Evolutionary conservation across 2,329 filamentous ascomycete species (phyloP).

Genomic region (Penicillium sp.): DNA sequence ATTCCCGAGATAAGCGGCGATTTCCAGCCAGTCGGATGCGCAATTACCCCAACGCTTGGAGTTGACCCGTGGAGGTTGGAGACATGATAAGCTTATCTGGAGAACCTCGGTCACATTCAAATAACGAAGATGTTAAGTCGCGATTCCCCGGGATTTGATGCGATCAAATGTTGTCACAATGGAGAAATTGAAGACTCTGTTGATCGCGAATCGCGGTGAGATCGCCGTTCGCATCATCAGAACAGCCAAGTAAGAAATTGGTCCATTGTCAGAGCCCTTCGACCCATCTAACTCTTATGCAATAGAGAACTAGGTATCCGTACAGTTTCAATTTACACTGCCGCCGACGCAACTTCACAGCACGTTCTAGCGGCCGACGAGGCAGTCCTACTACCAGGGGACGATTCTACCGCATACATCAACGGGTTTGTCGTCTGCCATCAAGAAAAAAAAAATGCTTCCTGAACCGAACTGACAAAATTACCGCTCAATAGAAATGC

Average conservation of each 20-base stretch:
- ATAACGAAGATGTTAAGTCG: not conserved
- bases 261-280: too few relatives aligned
- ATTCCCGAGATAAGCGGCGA: not conserved
- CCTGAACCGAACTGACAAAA: too few relatives aligned
- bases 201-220: constrained; percentile 61
- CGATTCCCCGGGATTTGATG: not conserved
- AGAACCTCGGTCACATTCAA: not conserved
- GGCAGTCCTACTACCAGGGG: constrained; percentile 49
- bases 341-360: constrained; percentile 52
- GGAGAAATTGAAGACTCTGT: constrained; percentile 48
- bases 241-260: constrained; percentile 42
- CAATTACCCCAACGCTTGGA: not conserved
- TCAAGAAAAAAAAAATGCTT: too few relatives aligned
- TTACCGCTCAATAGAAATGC: constrained; percentile 22
- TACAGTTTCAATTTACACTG: constrained; percentile 58
- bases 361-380: constrained; percentile 56
- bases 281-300: constrained; percentile 43
- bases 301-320: constrained; percentile 47
- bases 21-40: constrained; percentile 1
- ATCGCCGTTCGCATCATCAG: constrained; percentile 54
- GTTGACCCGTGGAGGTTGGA: not conserved
- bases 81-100: not conserved
- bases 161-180: constrained; percentile 12
- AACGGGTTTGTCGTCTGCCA: constrained; percentile 32
- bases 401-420: constrained; percentile 50